Conservation (phyloP, 1,284 basidiomycete genomes). For the Malassezia dermatis region DNA sequence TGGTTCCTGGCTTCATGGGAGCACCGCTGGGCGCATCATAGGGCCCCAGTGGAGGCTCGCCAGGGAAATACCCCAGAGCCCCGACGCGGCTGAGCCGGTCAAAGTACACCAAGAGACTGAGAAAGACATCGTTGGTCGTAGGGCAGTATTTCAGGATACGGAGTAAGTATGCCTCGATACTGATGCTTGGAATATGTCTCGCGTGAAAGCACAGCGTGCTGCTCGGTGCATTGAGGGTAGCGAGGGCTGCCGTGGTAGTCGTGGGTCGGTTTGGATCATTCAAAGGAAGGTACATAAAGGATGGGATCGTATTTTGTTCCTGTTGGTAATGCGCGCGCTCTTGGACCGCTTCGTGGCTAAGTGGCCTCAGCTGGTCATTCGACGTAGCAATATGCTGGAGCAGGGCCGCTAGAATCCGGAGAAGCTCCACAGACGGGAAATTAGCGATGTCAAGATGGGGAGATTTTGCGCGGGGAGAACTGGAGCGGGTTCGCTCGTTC, state of each 20-base stretch:
- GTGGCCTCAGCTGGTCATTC: conserved; percentile 58
- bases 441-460: conserved; percentile 54
- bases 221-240: conserved; percentile 65
- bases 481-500: background rate
- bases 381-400: conserved; percentile 82
- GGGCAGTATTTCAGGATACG: conserved; percentile 97
- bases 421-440: conserved; percentile 58
- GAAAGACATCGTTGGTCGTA: conserved; percentile 93
- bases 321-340: background rate
- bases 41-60: background rate
- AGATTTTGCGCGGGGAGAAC: background rate
- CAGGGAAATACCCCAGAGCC: conserved; percentile 12
- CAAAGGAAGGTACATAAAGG: conserved; percentile 23
- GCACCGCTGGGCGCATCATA: background rate
- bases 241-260: conserved; percentile 64
- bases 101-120: conserved; percentile 88
- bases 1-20: background rate
- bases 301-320: background rate
- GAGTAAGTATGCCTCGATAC: conserved; percentile 84
- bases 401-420: conserved; percentile 76
- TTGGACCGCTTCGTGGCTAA: conserved; percentile 15
- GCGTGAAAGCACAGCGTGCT: conserved; percentile 88
- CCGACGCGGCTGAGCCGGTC: conserved; percentile 60
- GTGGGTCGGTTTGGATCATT: conserved; percentile 26
- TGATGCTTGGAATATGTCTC: conserved; percentile 84